Base-by-base conservation (phyloP, 495 filamentous ascomycete species). In the Neurospora terricola region DNA sequence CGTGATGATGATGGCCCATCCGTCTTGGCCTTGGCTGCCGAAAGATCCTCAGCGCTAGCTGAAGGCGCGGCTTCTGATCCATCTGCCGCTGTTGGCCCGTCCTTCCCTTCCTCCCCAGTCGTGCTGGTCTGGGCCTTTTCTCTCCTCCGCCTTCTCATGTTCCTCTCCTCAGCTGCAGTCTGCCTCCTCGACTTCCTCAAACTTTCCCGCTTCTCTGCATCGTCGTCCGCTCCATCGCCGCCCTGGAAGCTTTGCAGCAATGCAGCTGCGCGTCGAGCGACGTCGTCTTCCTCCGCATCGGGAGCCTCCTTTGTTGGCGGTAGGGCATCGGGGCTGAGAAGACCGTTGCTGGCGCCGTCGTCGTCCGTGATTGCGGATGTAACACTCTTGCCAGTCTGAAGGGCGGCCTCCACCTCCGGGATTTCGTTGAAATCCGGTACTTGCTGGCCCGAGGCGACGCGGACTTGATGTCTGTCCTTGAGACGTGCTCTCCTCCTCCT, bases 391-490 rank as follows among this genome's bases (percentile, higher is more conserved):
- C 72, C 48, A 37, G 59, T 69, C 11, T 72, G 69, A 14, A 81
- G 71, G 9, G 74, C 81, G 18, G 76, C 79, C 76, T 86, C 87
- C 12, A 82, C 80, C 70, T 84, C 86, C 23, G 85, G 81, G 30
- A 86, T 82, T 54, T 88, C 89, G 73, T 84, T 80, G 39, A 88
- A 73, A 72, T 95, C 92, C 2, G 93, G 93, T 38, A 94, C 91
- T 76, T 92, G 88, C 76, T 96, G 93, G 21, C 94, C 94, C 5
- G 90, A 94, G 10, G 94, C 93, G 72, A 97, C 87, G 71, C 94
- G 92, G n/a, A 97, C 90, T 79, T 96, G 91, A 79, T 97, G 93
- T n/a, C 90, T 86, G 77, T 96, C 94, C 86, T 95, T 94, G 69
- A 98, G 85, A 38, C 94, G 86, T 38, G 94, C 94, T 76, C 96